Base-by-base conservation (phyloP, 2,329 filamentous ascomycete species). In the Epichloe brachyelytri region DNA sequence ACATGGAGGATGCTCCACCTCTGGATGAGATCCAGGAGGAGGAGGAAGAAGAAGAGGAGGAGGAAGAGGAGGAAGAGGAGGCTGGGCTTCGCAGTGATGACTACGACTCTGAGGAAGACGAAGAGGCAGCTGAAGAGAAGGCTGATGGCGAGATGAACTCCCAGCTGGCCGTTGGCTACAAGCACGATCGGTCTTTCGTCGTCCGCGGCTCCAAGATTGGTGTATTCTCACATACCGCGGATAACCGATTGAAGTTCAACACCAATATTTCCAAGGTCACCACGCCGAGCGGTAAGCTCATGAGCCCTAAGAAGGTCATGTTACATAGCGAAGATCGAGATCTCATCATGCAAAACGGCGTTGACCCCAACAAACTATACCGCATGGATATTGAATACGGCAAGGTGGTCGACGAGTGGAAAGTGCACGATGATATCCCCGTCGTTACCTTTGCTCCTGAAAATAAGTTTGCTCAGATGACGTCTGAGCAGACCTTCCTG, bases 361-460 rank as follows among this genome's bases (percentile, higher is more conserved):
- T 83, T 48, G 85, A 97, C 57, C 88, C 91, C 1, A 91, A 95
- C 71, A 89, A 88, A 48, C 77, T 98, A 1, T 98, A 90, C 66
- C 87, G 88, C 44, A 97, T 98, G 93, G 93, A 98, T 69, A 76
- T 98, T 43, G 91, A 98, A 67, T 94, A 94, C 59, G 93, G 93
- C 58, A 97, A 96, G 71, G 87, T 98, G 37, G 89, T 97, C 2
- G 93, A 98, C 62, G 93, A 98, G 68, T 98, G 93, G 93, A 95
- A 95, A 60, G 79, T 98, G 14, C 91, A 98, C 63, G 91, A 98
- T 55, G 88, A 97, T 64, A 96, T 98, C 51, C 85, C 88, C 0
- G 87, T 97, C 54, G 82, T 87, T 50, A 93, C 84, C 10, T 97
- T 97, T 68, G 88, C 88, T 0, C 93, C 93, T 0, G 90, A 96